These are phyloP conservation scores for Chalaropsis ovoidea DNA, from an alignment of 2,329 filamentous ascomycete genomes.

Conservation along the genomic window DNA sequence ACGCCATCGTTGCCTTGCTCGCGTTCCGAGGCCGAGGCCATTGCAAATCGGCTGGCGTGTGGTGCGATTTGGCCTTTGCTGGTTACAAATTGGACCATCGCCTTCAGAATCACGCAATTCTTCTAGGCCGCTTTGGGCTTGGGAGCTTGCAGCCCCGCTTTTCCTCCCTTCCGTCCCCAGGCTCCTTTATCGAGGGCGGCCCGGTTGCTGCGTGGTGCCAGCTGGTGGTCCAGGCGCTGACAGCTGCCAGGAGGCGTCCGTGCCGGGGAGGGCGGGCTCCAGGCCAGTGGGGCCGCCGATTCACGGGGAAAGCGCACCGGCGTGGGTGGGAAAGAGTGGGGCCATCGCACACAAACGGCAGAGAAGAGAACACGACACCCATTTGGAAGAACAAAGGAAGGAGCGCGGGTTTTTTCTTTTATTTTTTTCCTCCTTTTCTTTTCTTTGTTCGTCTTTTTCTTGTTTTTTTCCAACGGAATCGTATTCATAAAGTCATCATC, in stretches of 20 bases:
- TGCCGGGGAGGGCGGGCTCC: too few species aligned
- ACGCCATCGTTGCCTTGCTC: background rate
- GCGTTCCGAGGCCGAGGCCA: background rate
- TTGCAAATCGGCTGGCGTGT: background rate
- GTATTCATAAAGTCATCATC: background rate
- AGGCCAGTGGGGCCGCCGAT: conserved; percentile 4
- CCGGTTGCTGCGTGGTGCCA: conserved; percentile 12
- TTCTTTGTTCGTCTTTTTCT: too few species aligned
- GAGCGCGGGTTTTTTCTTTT: background rate
- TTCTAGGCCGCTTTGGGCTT: conserved; percentile 23
- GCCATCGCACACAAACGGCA: background rate
- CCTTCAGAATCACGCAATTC: conserved; percentile 25
- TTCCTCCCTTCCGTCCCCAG: conserved; percentile 19
- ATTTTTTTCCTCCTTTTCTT: too few species aligned
- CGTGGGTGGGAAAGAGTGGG: background rate
- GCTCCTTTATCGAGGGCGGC: background rate
- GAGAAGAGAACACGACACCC: background rate
- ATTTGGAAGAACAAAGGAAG: background rate
- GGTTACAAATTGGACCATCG: conserved; percentile 21
- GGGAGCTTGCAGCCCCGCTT: conserved; percentile 17
- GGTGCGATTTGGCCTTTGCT: conserved; percentile 7
- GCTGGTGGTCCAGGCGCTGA: conserved; percentile 3
- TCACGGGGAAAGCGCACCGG: background rate
- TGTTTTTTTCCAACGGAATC: too few species aligned
- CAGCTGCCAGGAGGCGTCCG: background rate